phyloP scores from a whole-genome alignment of 495 filamentous ascomycete species.

The Daldinia concentrica region DNA sequence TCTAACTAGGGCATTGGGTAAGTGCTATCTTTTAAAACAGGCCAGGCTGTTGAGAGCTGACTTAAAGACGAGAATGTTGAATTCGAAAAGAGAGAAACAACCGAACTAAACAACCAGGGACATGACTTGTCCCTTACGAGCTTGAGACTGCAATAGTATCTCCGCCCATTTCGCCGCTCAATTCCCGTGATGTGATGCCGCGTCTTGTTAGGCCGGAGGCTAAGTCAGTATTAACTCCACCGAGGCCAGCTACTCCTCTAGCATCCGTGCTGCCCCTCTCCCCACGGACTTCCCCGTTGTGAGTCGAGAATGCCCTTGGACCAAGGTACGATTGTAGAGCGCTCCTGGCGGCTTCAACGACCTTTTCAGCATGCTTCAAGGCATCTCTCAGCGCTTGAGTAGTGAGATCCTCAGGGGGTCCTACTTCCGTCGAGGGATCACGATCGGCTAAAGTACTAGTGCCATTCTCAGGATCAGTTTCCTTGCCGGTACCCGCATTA shows the following conservation, averaged over 20 bases:
- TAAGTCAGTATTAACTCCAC: background rate
- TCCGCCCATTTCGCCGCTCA: conserved; percentile 64
- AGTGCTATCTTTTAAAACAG: conserved; percentile 8
- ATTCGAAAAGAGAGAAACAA: conserved; percentile 18
- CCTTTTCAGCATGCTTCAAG: conserved; percentile 51
- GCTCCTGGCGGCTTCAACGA: conserved; percentile 48
- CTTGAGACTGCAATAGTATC: conserved; percentile 50
- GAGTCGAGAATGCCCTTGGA: conserved; percentile 5
- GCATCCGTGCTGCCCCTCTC: background rate
- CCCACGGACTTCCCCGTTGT: background rate
- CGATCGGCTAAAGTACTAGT: conserved; percentile 16
- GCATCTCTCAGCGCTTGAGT: conserved; percentile 47
- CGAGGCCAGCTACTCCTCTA: background rate
- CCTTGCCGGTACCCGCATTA: conserved; percentile 4
- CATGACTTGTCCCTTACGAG: conserved; percentile 8
- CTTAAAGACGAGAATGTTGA: conserved; percentile 37
- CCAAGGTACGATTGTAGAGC: conserved; percentile 50
- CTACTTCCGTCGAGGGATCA: conserved; percentile 4
- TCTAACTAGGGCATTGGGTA: conserved; percentile 8
- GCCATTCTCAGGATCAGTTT: conserved; percentile 26
- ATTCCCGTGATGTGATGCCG: conserved; percentile 58
- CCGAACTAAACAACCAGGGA: background rate
- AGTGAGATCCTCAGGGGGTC: conserved; percentile 37
- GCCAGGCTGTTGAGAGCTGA: conserved; percentile 35
- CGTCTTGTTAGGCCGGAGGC: conserved; percentile 43